Evolutionary conservation across 2,329 filamentous ascomycete species (phyloP).

Genomic region (Raffaelea albimanens): DNA sequence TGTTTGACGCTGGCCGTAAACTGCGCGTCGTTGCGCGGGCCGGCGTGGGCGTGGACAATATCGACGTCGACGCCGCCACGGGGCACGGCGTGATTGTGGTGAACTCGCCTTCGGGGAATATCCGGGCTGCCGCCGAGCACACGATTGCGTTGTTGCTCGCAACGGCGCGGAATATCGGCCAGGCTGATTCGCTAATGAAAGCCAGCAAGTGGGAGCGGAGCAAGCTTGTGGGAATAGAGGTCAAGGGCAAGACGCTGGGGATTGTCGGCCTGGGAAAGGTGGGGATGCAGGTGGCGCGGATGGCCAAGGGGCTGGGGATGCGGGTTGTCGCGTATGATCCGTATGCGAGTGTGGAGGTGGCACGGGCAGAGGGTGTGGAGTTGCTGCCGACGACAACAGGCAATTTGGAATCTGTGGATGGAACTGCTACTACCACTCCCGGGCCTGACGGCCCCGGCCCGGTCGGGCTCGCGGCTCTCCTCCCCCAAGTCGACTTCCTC

Average conservation of each 20-base stretch:
- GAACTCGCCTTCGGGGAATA: conserved; percentile 72
- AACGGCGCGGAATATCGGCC: conserved; percentile 63
- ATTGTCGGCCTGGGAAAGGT: conserved; percentile 79
- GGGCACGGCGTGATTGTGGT: conserved; percentile 68
- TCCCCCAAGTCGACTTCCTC: conserved; percentile 63
- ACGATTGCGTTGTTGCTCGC: conserved; percentile 67
- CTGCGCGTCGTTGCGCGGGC: conserved; percentile 72
- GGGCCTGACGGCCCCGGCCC: too few species aligned
- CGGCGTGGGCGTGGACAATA: conserved; percentile 77
- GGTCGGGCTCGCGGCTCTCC: conserved; percentile 34
- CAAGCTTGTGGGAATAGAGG: conserved; percentile 66
- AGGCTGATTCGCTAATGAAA: conserved; percentile 60
- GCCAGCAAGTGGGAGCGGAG: conserved; percentile 67
- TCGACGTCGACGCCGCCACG: conserved; percentile 65
- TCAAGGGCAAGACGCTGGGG: conserved; percentile 66
- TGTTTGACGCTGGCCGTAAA: conserved; percentile 56
- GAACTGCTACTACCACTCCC: too few species aligned
- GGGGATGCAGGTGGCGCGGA: conserved; percentile 69
- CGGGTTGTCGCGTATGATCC: conserved; percentile 65
- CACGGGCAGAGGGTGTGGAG: conserved; percentile 56
- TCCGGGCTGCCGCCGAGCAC: conserved; percentile 71
- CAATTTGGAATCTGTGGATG: too few species aligned
- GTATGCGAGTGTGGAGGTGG: conserved; percentile 66
- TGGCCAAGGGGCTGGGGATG: conserved; percentile 71
- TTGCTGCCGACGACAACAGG: conserved; percentile 37